phyloP scores from a whole-genome alignment of 768 basidiomycete genomes.

The Mycena filopes region DNA sequence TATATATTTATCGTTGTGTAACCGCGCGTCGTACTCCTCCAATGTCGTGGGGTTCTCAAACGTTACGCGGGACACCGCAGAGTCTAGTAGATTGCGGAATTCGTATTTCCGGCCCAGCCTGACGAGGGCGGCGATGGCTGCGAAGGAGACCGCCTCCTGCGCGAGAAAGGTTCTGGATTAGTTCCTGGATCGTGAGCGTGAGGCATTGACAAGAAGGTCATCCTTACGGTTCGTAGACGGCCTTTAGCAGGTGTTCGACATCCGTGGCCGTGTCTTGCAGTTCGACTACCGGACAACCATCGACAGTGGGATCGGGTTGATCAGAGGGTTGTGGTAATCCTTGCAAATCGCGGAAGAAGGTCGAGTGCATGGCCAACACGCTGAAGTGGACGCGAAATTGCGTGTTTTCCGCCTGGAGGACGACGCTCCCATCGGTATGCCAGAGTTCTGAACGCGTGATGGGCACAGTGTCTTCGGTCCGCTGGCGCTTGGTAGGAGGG shows the following conservation, averaged over 20 bases:
- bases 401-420: constrained; percentile 6
- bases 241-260: constrained; percentile 1
- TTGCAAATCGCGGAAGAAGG: constrained; percentile 17
- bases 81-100: not conserved
- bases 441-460: constrained; percentile 6
- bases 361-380: constrained; percentile 11
- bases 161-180: not conserved
- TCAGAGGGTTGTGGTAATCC: constrained; percentile 16
- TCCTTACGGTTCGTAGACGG: not conserved
- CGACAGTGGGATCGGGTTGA: not conserved
- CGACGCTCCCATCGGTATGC: constrained; percentile 19
- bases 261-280: constrained; percentile 3
- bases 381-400: constrained; percentile 28
- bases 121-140: not conserved
- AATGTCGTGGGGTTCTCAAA: constrained; percentile 13
- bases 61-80: not conserved
- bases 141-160: not conserved
- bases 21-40: constrained; percentile 1
- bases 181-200: too few relatives aligned
- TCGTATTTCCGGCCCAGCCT: constrained; percentile 9
- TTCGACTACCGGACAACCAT: constrained; percentile 19
- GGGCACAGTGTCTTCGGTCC: not conserved
- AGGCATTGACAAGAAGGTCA: not conserved
- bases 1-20: too few relatives aligned
- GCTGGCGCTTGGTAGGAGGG: too few relatives aligned